phyloP scores from a whole-genome alignment of 176 grass and related monocot species.

The Aegilops umbellulata region DNA sequence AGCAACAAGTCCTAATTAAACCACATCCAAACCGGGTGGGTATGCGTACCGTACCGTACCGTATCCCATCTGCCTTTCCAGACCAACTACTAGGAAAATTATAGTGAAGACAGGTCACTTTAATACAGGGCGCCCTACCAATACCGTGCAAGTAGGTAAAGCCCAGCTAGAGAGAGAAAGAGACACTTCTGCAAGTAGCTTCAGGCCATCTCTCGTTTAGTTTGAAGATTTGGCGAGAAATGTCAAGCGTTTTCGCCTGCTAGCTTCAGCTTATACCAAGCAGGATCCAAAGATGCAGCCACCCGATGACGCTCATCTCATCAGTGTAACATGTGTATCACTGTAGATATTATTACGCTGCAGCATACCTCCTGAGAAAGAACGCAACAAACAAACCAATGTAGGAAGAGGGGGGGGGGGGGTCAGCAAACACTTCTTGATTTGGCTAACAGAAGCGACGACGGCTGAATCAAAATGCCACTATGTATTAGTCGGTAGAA shows the following conservation, averaged over 20 bases:
- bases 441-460: background rate
- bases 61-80: background rate
- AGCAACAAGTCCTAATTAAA: slow-evolving; percentile 3
- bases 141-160: slow-evolving; percentile 1
- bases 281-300: background rate
- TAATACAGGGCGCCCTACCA: slow-evolving; percentile 20
- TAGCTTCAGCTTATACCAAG: background rate
- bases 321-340: background rate
- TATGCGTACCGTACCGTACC: background rate
- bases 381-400: slow-evolving; percentile 30
- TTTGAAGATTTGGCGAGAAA: background rate
- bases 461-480: slow-evolving; percentile 25
- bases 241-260: background rate
- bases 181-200: slow-evolving; percentile 3
- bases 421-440: slow-evolving; percentile 4
- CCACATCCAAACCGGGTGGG: background rate
- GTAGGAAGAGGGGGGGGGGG: background rate
- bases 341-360: background rate
- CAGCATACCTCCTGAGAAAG: slow-evolving; percentile 4
- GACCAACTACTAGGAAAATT: slow-evolving; percentile 11
- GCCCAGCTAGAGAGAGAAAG: background rate
- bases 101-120: background rate
- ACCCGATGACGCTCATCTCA: background rate
- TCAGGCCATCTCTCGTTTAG: background rate
- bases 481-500: background rate